Conservation (phyloP, 257 asterid species). For the Capsicum pubescens region DNA sequence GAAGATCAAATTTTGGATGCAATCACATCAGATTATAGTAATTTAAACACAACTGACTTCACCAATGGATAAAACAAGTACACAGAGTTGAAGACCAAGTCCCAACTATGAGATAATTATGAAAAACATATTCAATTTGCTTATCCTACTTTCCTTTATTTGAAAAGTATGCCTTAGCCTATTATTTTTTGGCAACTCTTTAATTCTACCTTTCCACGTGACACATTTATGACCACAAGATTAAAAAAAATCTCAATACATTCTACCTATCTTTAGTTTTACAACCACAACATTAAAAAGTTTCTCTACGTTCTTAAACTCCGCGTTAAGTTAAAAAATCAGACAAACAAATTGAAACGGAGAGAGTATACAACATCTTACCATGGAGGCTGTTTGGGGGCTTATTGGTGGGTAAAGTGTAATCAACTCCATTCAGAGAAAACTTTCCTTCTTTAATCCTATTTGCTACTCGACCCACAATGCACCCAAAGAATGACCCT, state of each 20-base stretch:
- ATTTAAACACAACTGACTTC: background rate
- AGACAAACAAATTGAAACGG: no score
- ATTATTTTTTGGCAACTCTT: no score
- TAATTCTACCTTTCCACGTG: no score
- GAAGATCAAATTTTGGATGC: background rate
- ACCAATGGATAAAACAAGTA: background rate
- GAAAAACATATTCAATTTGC: background rate
- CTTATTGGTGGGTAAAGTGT: slow-evolving; percentile 81
- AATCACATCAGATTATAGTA: background rate
- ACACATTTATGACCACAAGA: no score
- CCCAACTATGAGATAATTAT: background rate
- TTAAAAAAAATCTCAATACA: no score
- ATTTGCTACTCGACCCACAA: slow-evolving; percentile 98
- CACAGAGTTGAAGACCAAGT: background rate
- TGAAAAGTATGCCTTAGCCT: no score
- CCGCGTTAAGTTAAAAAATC: no score
- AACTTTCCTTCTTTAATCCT: slow-evolving; percentile 93
- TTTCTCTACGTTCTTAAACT: no score
- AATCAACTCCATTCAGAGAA: slow-evolving; percentile 65
- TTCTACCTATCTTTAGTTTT: no score
- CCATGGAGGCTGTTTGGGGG: slow-evolving; percentile 98
- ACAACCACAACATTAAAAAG: no score
- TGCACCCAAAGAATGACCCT: slow-evolving; percentile 93
- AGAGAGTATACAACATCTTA: slow-evolving; percentile 32
- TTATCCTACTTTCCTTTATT: no score